Base-by-base conservation (phyloP, 352 stramenopile genomes). In the Globisporangium emineosum region DNA sequence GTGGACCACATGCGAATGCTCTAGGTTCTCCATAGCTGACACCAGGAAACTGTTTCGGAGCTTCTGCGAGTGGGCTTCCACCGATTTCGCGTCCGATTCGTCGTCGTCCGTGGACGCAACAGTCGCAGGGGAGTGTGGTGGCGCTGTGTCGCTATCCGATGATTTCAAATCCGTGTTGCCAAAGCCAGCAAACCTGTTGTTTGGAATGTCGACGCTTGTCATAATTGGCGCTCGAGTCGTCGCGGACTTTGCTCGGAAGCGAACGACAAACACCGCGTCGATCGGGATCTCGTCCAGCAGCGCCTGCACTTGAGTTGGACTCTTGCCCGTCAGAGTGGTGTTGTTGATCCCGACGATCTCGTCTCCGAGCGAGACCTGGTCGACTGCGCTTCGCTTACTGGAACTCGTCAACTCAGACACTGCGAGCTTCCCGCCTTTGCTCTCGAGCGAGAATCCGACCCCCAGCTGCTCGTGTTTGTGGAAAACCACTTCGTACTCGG, bases 291-390 rank as follows among this genome's bases (percentile, higher is more conserved):
- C 56, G 29, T 69, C 66, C 23, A 88, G 67, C n/a, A 88, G 50
- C 0, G 32, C 40, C 1, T 69, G 47, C 8, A 86, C 67, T 1
- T 83, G 73, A 3, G 66, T 71, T 4, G 63, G 43, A n/a, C 72
- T 57, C 40, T 88, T 83, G 5, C 66, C 69, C 23, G 78, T 45
- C 6, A 89, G 62, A 33, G 63, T 81, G 12, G 78, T 69, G 60
- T 79, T 79, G 67, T 91, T 90, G 19, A 94, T 67, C 9, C 64
- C 67, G 0, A 94, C 71, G n/a, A 90, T 69, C 55, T 91, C 78
- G 52, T 94, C 86, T 13, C 75, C 78, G 43, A 76, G 33, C 30
- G n/a, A 64, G 13, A 71, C 60, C 23, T 60, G 40, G 9, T 62
- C 35, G 8, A 37, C 25, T 9, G 35, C 56, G 19, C 50, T 64